phyloP scores from a whole-genome alignment of 208 protist species.

The Novymonas esmeraldas region DNA sequence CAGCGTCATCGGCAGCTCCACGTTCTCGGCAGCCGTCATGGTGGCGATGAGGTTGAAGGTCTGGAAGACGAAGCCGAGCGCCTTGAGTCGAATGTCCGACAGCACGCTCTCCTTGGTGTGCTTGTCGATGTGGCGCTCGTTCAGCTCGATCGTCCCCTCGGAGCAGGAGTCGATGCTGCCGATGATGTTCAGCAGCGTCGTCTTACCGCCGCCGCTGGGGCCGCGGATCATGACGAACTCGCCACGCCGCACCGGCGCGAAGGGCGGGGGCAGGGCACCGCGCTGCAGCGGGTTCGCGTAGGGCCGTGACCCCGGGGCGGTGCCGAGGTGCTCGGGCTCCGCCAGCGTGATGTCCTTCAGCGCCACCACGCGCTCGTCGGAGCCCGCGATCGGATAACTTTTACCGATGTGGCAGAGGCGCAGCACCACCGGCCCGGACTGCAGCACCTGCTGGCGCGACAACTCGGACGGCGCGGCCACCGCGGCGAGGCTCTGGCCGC shows the following conservation, averaged over 20 bases:
- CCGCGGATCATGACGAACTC: constrained; percentile 98
- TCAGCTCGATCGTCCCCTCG: constrained; percentile 84
- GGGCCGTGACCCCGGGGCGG: not conserved
- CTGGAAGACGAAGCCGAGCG: constrained; percentile 98
- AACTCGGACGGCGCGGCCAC: not conserved
- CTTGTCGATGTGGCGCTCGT: constrained; percentile 68
- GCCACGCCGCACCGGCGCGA: constrained; percentile 84
- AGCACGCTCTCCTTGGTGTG: constrained; percentile 81
- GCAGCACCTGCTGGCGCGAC: constrained; percentile 28
- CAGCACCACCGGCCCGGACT: constrained; percentile 55
- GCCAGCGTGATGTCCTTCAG: constrained; percentile 68
- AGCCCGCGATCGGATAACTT: constrained; percentile 63
- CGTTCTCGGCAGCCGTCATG: constrained; percentile 97
- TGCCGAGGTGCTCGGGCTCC: constrained; percentile 25
- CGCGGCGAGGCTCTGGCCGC: not conserved
- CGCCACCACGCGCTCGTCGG: constrained; percentile 56
- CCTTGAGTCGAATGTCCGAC: constrained; percentile 90
- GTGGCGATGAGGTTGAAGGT: constrained; percentile 98
- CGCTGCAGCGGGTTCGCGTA: not conserved
- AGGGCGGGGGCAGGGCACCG: constrained; percentile 30
- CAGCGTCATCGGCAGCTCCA: constrained; percentile 97
- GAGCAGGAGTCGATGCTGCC: constrained; percentile 92
- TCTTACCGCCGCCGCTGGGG: constrained; percentile 97
- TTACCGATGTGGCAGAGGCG: constrained; percentile 68
- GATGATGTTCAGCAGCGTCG: constrained; percentile 95